phyloP scores from a whole-genome alignment of 352 stramenopile genomes.

The Globisporangium uncinulatum region DNA sequence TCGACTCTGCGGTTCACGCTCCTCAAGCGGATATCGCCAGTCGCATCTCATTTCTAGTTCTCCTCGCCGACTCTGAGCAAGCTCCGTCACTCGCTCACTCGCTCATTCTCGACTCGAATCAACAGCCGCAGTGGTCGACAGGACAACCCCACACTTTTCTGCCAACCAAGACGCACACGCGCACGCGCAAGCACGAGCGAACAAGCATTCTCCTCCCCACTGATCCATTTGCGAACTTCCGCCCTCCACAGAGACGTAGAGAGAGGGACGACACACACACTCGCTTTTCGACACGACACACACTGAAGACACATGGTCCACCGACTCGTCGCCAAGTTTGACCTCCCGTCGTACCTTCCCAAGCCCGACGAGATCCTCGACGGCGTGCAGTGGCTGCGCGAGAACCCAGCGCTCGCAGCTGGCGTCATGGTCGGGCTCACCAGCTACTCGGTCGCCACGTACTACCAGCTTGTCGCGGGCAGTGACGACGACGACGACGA shows the following conservation, averaged over 20 bases:
- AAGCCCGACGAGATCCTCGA: slow-evolving; percentile 56
- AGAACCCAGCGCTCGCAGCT: slow-evolving; percentile 58
- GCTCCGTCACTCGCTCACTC: not conserved
- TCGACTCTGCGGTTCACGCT: slow-evolving; percentile 14
- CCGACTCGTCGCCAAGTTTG: slow-evolving; percentile 35
- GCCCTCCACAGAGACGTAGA: not conserved
- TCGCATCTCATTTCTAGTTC: slow-evolving; percentile 1
- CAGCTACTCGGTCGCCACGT: slow-evolving; percentile 61
- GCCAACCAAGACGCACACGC: not conserved
- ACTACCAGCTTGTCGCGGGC: slow-evolving; percentile 39
- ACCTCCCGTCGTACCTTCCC: slow-evolving; percentile 54
- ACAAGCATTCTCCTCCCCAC: not conserved
- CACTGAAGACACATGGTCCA: slow-evolving; percentile 18
- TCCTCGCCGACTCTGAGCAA: not conserved
- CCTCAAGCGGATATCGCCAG: not conserved
- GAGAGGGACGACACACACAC: not conserved
- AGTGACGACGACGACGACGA: slow-evolving; percentile 21
- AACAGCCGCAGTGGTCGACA: too few relatives aligned
- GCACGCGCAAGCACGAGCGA: not conserved
- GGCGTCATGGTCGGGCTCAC: slow-evolving; percentile 63
- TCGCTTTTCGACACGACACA: too few relatives aligned
- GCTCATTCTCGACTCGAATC: too few relatives aligned
- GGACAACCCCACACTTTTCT: too few relatives aligned
- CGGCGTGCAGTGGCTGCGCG: slow-evolving; percentile 55
- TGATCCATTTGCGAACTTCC: not conserved